These are phyloP conservation scores for Vigna radiata DNA, from an alignment of 306 rosid genomes.

Conservation along the genomic window DNA sequence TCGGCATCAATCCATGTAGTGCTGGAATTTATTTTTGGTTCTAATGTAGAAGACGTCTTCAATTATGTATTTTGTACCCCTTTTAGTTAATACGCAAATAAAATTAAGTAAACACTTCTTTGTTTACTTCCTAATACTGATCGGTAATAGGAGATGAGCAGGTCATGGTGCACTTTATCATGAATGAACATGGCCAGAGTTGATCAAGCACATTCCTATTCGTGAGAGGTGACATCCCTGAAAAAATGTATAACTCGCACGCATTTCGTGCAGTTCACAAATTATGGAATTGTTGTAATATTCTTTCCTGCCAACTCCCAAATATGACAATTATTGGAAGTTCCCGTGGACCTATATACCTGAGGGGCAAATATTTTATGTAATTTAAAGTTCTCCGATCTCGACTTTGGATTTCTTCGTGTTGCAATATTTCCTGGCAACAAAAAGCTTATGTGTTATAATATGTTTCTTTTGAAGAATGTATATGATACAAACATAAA, in stretches of 20 bases:
- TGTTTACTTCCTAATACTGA: neutral
- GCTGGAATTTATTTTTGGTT: slow-evolving; percentile 10
- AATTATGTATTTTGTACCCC: slow-evolving; percentile 32
- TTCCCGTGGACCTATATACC: neutral
- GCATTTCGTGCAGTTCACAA: neutral
- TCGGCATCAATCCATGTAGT: slow-evolving; percentile 30
- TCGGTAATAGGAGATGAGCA: neutral
- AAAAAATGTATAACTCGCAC: slow-evolving; percentile 6
- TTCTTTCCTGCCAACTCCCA: neutral
- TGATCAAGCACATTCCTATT: slow-evolving; percentile 4
- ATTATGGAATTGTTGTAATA: slow-evolving; percentile 6
- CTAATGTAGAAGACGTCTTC: slow-evolving; percentile 13
- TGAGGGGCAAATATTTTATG: neutral
- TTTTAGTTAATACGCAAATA: slow-evolving; percentile 22
- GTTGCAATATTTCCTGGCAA: neutral
- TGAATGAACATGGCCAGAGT: neutral
- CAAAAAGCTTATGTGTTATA: too few relatives aligned
- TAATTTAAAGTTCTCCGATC: neutral
- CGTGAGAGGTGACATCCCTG: neutral
- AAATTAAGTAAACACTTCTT: slow-evolving; percentile 39
- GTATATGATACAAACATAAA: too few relatives aligned
- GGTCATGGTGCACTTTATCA: neutral
- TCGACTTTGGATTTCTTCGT: neutral
- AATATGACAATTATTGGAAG: neutral
- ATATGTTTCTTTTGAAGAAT: too few relatives aligned